Evolutionary conservation across 1,284 basidiomycete genomes (phyloP).

Genomic region (Coniophora puteana): DNA sequence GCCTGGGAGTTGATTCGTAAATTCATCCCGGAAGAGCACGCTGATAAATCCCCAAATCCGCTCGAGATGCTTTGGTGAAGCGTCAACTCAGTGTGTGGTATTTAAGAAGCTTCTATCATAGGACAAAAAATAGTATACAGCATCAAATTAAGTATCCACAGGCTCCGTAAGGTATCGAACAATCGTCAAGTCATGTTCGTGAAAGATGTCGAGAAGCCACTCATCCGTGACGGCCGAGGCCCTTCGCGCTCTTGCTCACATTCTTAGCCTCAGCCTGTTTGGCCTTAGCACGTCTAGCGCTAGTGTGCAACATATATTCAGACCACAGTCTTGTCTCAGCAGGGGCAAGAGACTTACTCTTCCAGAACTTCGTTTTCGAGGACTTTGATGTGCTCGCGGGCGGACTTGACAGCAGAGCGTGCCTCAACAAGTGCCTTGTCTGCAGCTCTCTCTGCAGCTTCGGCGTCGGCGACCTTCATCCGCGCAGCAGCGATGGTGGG

Average conservation of each 20-base stretch:
- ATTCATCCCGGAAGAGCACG: no score
- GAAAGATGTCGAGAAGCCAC: no score
- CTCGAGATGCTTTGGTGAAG: no score
- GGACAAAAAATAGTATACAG: no score
- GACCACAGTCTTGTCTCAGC: no score
- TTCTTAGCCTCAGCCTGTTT: slow-evolving; percentile 57
- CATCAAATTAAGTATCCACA: no score
- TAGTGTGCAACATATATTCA: slow-evolving; percentile 23
- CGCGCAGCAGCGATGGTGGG: slow-evolving; percentile 48
- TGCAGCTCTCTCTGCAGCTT: slow-evolving; percentile 50
- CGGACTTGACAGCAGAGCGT: slow-evolving; percentile 43
- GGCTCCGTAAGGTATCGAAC: no score
- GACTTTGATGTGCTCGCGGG: slow-evolving; percentile 47
- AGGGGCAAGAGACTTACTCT: slow-evolving; percentile 42
- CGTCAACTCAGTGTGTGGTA: no score
- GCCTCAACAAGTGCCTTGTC: slow-evolving; percentile 49
- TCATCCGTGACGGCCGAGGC: slow-evolving; percentile 54
- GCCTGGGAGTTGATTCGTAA: no score
- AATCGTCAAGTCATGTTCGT: no score
- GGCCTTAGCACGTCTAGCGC: slow-evolving; percentile 49
- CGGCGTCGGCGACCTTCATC: slow-evolving; percentile 50
- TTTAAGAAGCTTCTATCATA: no score
- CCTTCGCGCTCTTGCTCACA: slow-evolving; percentile 49
- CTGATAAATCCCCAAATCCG: no score
- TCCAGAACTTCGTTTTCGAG: slow-evolving; percentile 53